Evolutionary conservation across 306 rosid genomes (phyloP).

Genomic region (Quercus cerris): DNA sequence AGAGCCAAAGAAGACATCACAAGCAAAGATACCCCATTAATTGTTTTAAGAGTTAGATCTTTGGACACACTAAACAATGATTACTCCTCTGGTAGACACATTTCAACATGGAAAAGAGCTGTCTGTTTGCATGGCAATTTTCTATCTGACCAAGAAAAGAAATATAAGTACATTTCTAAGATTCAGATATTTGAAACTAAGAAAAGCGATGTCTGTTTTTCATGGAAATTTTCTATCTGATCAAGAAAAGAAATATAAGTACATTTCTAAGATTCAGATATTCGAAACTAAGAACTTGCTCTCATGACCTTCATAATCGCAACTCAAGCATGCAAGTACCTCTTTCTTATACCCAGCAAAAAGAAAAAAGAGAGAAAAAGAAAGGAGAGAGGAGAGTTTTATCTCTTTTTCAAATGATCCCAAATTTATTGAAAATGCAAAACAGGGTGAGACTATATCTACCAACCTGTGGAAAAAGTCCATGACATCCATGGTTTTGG

Average conservation of each 20-base stretch:
- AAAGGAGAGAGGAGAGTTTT: not conserved
- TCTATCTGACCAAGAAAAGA: not conserved
- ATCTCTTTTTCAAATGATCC: not conserved
- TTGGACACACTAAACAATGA: not conserved
- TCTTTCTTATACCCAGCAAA: not conserved
- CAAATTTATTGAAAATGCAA: not conserved
- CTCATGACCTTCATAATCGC: not conserved
- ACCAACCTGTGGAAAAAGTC: conserved; percentile 88
- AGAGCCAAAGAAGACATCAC: not conserved
- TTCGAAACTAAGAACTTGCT: not conserved
- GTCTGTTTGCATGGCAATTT: not conserved
- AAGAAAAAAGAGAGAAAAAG: not conserved
- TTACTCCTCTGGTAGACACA: not conserved
- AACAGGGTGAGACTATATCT: not conserved
- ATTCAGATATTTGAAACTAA: not conserved
- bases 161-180: not conserved
- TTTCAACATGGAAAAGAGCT: not conserved
- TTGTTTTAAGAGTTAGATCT: not conserved
- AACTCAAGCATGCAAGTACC: not conserved
- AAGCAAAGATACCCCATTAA: not conserved
- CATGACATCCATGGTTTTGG: conserved; percentile 65
- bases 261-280: not conserved
- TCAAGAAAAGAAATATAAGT: not conserved
- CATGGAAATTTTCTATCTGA: not conserved
- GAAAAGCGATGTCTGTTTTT: not conserved